phyloP scores from a whole-genome alignment of 805 yeast species.

The Kregervanrija delftensis region DNA sequence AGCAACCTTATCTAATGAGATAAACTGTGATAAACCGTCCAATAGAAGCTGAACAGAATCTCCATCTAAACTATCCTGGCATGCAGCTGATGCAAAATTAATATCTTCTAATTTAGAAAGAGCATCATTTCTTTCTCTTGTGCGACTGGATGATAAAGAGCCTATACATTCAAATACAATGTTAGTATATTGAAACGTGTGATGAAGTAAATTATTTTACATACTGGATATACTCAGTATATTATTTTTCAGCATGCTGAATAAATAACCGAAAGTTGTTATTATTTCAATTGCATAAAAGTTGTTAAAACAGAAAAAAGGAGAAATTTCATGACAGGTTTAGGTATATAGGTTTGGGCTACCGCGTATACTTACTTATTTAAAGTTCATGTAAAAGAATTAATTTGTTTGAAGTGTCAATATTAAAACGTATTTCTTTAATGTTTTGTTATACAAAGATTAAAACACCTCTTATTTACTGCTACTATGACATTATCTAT shows the following conservation, averaged over 20 bases:
- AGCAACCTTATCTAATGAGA: conserved; percentile 16
- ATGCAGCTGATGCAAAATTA: conserved; percentile 17
- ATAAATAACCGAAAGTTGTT: no score
- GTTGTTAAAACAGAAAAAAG: no score
- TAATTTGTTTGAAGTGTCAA: no score
- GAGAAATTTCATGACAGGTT: no score
- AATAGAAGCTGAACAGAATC: conserved; percentile 10
- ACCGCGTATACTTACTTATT: no score
- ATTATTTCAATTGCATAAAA: no score
- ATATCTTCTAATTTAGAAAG: conserved; percentile 32
- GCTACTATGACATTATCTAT: conserved; percentile 23
- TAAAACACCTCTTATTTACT: conserved; percentile 7
- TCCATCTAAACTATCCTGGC: conserved; percentile 14
- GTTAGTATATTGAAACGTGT: conserved; percentile 1
- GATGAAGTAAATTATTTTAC: not conserved
- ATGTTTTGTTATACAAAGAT: conserved; percentile 10
- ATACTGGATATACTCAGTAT: conserved; percentile 5
- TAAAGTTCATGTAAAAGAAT: no score
- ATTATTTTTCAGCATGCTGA: no score
- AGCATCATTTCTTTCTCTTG: conserved; percentile 50
- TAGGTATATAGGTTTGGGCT: no score
- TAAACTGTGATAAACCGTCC: conserved; percentile 14
- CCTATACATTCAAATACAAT: conserved; percentile 8
- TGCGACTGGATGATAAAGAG: conserved; percentile 40
- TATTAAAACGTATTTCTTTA: conserved; percentile 4